A percentile compares a stretch with the other conserved stretches of the same genome.
phyloP scores from a whole-genome alignment of 2,329 filamentous ascomycete species.

The Ascocoryne sarcoides region DNA sequence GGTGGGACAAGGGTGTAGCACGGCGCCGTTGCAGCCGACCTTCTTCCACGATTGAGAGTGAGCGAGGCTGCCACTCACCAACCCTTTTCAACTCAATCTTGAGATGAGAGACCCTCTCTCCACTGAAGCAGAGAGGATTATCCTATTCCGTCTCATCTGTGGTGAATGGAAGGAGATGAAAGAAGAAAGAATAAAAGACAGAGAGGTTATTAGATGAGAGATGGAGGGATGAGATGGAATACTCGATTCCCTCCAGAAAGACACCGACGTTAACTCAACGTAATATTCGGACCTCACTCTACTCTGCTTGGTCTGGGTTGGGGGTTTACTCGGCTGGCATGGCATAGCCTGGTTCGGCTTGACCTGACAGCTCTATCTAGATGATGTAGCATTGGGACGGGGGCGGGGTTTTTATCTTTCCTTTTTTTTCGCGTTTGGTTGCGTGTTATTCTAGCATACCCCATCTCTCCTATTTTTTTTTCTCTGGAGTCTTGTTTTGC shows the following conservation, averaged over 20 bases:
- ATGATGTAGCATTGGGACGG: no score
- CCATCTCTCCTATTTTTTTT: neutral
- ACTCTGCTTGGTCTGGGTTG: no score
- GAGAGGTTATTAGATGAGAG: neutral
- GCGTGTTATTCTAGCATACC: neutral
- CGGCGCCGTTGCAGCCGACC: conserved; percentile 23
- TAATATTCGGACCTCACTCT: no score
- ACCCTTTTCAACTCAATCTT: neutral
- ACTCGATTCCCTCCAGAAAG: neutral
- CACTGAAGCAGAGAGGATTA: neutral
- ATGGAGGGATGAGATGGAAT: no score
- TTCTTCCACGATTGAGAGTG: conserved; percentile 27
- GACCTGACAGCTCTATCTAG: no score
- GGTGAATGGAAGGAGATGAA: neutral
- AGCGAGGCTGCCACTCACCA: neutral
- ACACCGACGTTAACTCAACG: neutral
- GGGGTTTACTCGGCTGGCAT: no score
- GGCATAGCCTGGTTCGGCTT: no score
- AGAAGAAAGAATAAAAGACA: neutral
- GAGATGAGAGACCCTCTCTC: no score
- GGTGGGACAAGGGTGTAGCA: no score
- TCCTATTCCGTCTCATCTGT: neutral
- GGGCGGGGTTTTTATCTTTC: neutral
- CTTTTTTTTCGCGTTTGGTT: neutral
- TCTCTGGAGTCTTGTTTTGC: neutral